Evolutionary conservation across 208 protist genomes (phyloP).

Genomic region (Trypanosoma cruzi): DNA sequence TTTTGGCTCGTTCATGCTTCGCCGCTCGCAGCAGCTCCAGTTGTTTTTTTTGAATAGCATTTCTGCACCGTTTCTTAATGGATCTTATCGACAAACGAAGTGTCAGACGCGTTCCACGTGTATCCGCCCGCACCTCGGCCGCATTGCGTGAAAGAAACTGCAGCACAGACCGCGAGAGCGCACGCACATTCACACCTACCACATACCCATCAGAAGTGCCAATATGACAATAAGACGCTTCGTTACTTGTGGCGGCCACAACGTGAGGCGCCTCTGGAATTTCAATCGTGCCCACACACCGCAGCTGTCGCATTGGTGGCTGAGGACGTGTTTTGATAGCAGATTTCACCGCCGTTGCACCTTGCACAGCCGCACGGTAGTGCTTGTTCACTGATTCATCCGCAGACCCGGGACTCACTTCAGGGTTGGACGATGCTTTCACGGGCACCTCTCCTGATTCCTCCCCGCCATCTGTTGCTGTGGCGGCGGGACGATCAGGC

Average conservation of each 20-base stretch:
- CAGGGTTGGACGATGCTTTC: not conserved
- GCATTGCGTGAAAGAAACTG: constrained; percentile 50
- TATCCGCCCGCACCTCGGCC: constrained; percentile 39
- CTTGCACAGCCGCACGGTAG: constrained; percentile 14
- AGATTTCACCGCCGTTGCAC: constrained; percentile 37
- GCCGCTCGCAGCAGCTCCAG: constrained; percentile 42
- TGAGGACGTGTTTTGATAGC: constrained; percentile 57
- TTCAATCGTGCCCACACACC: constrained; percentile 59
- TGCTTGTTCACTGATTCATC: not conserved
- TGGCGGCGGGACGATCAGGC: not conserved
- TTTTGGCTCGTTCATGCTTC: constrained; percentile 32
- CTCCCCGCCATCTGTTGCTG: not conserved
- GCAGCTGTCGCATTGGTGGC: constrained; percentile 36
- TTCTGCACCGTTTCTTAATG: constrained; percentile 38
- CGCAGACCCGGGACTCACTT: not conserved
- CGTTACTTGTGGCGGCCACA: constrained; percentile 24
- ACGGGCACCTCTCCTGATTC: not conserved
- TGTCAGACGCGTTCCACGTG: constrained; percentile 40
- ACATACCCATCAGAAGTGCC: constrained; percentile 67
- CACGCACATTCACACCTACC: constrained; percentile 50
- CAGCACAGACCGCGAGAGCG: constrained; percentile 50
- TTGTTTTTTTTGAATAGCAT: constrained; percentile 43
- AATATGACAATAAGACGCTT: constrained; percentile 42
- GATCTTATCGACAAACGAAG: constrained; percentile 39
- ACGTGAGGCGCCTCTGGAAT: constrained; percentile 54